These are phyloP conservation scores for Termitomyces sp. DNA, from an alignment of 768 basidiomycete genomes.

Conservation along the genomic window DNA sequence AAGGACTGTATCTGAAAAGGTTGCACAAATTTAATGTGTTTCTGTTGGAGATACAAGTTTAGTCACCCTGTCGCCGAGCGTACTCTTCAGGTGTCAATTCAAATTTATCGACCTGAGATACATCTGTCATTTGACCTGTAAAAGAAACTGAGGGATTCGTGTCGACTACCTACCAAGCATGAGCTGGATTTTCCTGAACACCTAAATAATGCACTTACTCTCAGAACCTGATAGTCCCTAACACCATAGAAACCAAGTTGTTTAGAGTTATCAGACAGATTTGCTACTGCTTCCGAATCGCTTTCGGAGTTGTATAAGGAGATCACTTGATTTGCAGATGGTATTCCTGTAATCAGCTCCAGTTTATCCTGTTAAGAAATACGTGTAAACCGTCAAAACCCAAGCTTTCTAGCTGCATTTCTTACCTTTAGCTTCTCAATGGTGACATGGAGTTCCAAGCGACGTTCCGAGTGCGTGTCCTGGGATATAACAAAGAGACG, in stretches of 20 bases:
- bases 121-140: constrained; percentile 81
- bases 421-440: constrained; percentile 79
- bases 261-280: constrained; percentile 60
- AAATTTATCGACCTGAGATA: constrained; percentile 87
- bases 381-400: neutral
- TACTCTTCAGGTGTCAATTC: constrained; percentile 83
- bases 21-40: neutral
- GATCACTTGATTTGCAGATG: constrained; percentile 65
- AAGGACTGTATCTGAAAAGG: constrained; percentile 69
- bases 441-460: constrained; percentile 69
- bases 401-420: neutral
- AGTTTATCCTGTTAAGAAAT: constrained; percentile 55
- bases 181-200: neutral
- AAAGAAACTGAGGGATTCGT: constrained; percentile 69
- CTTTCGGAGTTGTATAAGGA: constrained; percentile 54
- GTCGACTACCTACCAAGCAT: constrained; percentile 53
- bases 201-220: constrained; percentile 39
- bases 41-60: neutral
- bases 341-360: constrained; percentile 89
- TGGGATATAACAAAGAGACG: constrained; percentile 73
- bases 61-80: constrained; percentile 67
- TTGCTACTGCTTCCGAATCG: constrained; percentile 41
- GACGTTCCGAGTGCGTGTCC: constrained; percentile 87
- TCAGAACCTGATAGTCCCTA: constrained; percentile 72
- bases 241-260: constrained; percentile 73